Conservation (phyloP, 2,329 filamentous ascomycete species). For the Fusarium protoensiforme region DNA sequence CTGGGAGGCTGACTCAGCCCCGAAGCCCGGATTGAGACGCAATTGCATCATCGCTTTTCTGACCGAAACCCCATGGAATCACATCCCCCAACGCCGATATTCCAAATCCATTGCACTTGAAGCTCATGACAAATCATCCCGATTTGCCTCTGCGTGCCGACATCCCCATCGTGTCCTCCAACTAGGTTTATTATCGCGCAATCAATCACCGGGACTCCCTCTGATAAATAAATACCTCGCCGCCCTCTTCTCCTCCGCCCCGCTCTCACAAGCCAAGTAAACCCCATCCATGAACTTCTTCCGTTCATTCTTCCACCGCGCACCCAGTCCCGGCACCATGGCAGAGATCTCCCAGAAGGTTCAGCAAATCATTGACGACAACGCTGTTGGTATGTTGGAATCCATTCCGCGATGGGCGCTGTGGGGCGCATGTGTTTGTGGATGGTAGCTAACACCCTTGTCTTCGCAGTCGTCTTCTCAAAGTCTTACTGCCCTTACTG, state of each 20-base stretch:
- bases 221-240: slow-evolving; percentile 35
- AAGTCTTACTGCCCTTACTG: slow-evolving; percentile 99
- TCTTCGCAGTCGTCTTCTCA: slow-evolving; percentile 82
- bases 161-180: background rate
- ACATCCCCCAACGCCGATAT: slow-evolving; percentile 8
- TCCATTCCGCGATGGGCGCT: background rate
- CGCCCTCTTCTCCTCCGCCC: slow-evolving; percentile 3
- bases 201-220: slow-evolving; percentile 14
- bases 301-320: slow-evolving; percentile 75
- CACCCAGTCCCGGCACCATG: slow-evolving; percentile 75
- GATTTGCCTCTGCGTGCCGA: background rate
- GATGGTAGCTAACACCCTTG: slow-evolving; percentile 2
- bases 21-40: slow-evolving; percentile 1
- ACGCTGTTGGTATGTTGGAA: slow-evolving; percentile 76
- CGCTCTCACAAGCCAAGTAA: background rate
- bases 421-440: slow-evolving; percentile 11
- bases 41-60: slow-evolving; percentile 41
- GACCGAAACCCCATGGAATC: slow-evolving; percentile 1
- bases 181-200: slow-evolving; percentile 16
- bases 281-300: slow-evolving; percentile 70
- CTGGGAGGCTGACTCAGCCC: background rate
- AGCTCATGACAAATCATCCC: slow-evolving; percentile 34
- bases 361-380: slow-evolving; percentile 87
- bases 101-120: slow-evolving; percentile 12
- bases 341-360: slow-evolving; percentile 86